These are phyloP conservation scores for Teratosphaeria gauchensis DNA, from an alignment of 2,329 filamentous ascomycete genomes.

Conservation along the genomic window DNA sequence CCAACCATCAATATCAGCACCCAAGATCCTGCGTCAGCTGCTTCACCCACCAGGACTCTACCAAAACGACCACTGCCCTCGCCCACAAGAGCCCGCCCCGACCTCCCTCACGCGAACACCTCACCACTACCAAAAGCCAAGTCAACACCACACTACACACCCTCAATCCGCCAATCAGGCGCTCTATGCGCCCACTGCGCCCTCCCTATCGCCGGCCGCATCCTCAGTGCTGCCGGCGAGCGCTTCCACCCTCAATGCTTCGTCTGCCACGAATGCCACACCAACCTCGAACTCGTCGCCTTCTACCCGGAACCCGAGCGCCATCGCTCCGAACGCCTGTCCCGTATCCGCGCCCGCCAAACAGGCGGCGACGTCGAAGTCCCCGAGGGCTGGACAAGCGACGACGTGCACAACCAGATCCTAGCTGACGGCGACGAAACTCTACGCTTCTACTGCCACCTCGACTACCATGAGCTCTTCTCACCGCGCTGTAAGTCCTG, in stretches of 20 bases:
- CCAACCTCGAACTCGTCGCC: slow-evolving; percentile 83
- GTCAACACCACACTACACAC: slow-evolving; percentile 36
- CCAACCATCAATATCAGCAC: slow-evolving; percentile 14
- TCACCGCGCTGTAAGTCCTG: slow-evolving; percentile 91
- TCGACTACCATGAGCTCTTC: slow-evolving; percentile 96
- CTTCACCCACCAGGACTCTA: slow-evolving; percentile 13
- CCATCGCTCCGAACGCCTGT: slow-evolving; percentile 60
- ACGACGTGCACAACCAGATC: slow-evolving; percentile 29
- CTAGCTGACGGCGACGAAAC: slow-evolving; percentile 56
- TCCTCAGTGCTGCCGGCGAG: slow-evolving; percentile 70
- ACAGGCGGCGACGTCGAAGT: slow-evolving; percentile 39
- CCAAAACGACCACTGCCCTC: slow-evolving; percentile 35
- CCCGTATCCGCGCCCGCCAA: slow-evolving; percentile 59
- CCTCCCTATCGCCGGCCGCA: slow-evolving; percentile 77
- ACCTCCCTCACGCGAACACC: slow-evolving; percentile 23
- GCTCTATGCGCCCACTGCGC: slow-evolving; percentile 78
- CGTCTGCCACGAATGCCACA: slow-evolving; percentile 76
- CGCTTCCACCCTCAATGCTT: slow-evolving; percentile 95
- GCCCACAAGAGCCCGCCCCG: slow-evolving; percentile 36
- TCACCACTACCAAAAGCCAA: slow-evolving; percentile 24
- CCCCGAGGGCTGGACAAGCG: slow-evolving; percentile 53
- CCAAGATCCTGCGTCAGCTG: slow-evolving; percentile 2
- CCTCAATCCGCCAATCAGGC: slow-evolving; percentile 42
- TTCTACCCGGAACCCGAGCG: slow-evolving; percentile 85
- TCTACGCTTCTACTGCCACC: slow-evolving; percentile 85